A percentile compares a stretch with the other conserved stretches of the same genome.
These are phyloP conservation scores for Tylopilus sp. DNA, from an alignment of 768 basidiomycete species.

Conservation along the genomic window DNA sequence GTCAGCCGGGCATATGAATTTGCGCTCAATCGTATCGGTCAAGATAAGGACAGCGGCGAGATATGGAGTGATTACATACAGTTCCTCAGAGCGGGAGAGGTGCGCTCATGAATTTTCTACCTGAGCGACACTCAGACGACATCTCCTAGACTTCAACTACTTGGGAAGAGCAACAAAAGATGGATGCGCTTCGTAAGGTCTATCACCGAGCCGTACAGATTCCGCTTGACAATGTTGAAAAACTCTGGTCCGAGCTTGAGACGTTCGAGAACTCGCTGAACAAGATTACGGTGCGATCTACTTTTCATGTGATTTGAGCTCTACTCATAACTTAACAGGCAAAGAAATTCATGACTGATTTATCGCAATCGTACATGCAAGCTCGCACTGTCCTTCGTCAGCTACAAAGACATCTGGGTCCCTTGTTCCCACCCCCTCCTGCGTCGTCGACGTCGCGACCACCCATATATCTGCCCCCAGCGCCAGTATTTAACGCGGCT, in stretches of 20 bases:
- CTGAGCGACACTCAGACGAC: slow-evolving; percentile 3
- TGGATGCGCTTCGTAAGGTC: slow-evolving; percentile 87
- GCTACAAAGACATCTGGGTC: slow-evolving; percentile 63
- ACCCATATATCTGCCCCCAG: slow-evolving; percentile 58
- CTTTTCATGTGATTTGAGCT: not conserved
- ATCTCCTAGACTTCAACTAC: slow-evolving; percentile 64
- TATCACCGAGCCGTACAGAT: slow-evolving; percentile 95
- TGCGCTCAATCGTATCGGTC: slow-evolving; percentile 83
- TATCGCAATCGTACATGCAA: slow-evolving; percentile 93
- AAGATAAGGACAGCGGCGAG: slow-evolving; percentile 87
- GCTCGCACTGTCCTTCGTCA: slow-evolving; percentile 86
- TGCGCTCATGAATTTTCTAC: slow-evolving; percentile 33
- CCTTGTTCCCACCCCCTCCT: slow-evolving; percentile 53
- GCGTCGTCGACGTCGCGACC: slow-evolving; percentile 40
- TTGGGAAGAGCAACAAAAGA: slow-evolving; percentile 95
- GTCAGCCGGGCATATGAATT: slow-evolving; percentile 92
- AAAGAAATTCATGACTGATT: slow-evolving; percentile 92
- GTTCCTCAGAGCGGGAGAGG: slow-evolving; percentile 79
- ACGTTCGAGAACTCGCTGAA: slow-evolving; percentile 87
- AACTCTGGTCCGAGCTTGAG: slow-evolving; percentile 91
- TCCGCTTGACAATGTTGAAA: slow-evolving; percentile 90
- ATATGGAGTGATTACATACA: slow-evolving; percentile 95
- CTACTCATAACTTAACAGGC: slow-evolving; percentile 46
- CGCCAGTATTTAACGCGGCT: slow-evolving; percentile 66
- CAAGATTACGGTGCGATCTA: slow-evolving; percentile 64